Base-by-base conservation (phyloP, 495 filamentous ascomycete species). In the Daldinia vernicosa region DNA sequence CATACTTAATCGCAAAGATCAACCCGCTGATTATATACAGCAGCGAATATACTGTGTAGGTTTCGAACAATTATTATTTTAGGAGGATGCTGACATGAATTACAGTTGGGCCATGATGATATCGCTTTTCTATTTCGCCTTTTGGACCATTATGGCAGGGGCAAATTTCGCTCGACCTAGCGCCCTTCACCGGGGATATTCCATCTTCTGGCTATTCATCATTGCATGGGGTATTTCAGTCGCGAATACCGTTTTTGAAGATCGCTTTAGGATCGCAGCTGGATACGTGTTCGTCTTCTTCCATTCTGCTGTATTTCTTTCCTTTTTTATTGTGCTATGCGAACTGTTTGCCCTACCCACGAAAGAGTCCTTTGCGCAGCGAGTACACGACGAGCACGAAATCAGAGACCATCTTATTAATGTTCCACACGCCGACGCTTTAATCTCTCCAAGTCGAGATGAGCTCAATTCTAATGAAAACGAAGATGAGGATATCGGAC, bases 11-110 rank as follows among this genome's bases (percentile, higher is more conserved):
- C 39, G 86, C 84, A 26, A 96, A 93, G 79, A 75, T 94, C 75
- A 98, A 99, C 74, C 94, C 94, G 3, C 85, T 89, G 66, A 92
- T 98, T 70, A 81, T 95, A 17, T 95, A 97, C 78, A 92, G 93
- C 77, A 94, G 90, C 71, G 85, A 88, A 66, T 97, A 94, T 70
- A 85, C 92, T 2, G 92, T 98, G 78, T 87, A 82, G 75, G 83
- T 78, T 0, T 12, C 11, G 6, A 35, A 32, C 78, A 63, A 40
- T 6, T 64, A 33, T 33, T 3, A 9, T 26, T 1, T 15, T 27
- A 19, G 9, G 6, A 2, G 15, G 11, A 17, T 59, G 19, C 77
- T 82, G 62, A 82, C 56, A 37, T 26, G 7, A 43, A 30, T n/a
- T 9, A 12, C n/a, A 84, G 82, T 1, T 92, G 90, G 90, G 88